Evolutionary conservation across 208 protist species (phyloP), one percentile per base, ranked within the genome.

Genomic region (Crithidia mellificae): DNA sequence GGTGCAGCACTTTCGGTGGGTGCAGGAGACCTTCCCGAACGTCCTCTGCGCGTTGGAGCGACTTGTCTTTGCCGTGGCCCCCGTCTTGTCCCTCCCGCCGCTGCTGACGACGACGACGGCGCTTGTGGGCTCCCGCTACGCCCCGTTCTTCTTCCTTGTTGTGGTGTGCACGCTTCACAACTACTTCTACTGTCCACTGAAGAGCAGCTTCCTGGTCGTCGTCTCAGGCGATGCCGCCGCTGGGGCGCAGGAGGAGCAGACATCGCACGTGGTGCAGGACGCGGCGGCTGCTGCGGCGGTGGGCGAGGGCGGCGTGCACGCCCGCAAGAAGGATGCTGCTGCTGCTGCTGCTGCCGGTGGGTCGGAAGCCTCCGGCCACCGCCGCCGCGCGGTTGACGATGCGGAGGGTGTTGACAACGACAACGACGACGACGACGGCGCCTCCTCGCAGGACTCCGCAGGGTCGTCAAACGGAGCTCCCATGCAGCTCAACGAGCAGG

Each of bases 1-100:
- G 0, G 57, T 89, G 55, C 76, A 92, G 59, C 91, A 96, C 73
- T 96, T 94, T 70, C 82, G 80, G 3, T 96, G 85, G 82, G 43
- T 96, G 34, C 91, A 96, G 74, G 63, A 85, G 64, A 72, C 68
- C 15, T 88, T 72, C 43, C 91, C 91, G 4, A 83, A 85, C 50
- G 77, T 91, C 34, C 73, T 88, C 17, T 88, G 79, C 65, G 51
- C 77, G 19, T 72, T 91, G 72, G 88, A 96, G 73, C 82, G 89
- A 11, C 66, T 77, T 7, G 77, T 85, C 29, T 71, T 96, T 53
- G 82, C 74, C 2, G 62, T 84, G 25, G 82, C 83, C 1, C 88
- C 91, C 38, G 29, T 96, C 7, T 53, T 90, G 12, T 67, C 81
- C 47, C 72, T 96, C 19, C 87, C 91, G 15, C 84, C 84, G 43